These are phyloP conservation scores for Beauveria sp. DNA, from an alignment of 2,329 filamentous ascomycete species.

Conservation along the genomic window DNA sequence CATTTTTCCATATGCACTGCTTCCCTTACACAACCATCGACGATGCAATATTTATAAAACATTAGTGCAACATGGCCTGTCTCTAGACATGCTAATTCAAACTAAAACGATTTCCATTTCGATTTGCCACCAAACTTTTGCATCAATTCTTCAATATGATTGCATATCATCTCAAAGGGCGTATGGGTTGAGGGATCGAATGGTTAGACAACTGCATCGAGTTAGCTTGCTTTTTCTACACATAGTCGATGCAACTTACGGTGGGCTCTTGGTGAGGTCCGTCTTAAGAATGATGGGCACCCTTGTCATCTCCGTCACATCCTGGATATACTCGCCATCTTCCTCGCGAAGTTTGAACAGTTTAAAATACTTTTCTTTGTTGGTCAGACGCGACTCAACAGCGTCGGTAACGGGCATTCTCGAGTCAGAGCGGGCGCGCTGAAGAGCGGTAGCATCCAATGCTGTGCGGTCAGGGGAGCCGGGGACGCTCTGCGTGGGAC, in stretches of 20 bases:
- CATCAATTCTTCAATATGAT: neutral
- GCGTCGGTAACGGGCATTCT: constrained; percentile 71
- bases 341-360: constrained; percentile 87
- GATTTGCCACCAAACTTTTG: neutral
- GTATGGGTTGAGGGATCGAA: constrained; percentile 74
- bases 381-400: constrained; percentile 71
- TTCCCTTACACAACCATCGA: neutral
- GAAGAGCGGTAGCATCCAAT: constrained; percentile 59
- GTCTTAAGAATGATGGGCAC: constrained; percentile 98
- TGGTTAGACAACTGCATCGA: constrained; percentile 63
- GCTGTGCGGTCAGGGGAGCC: constrained; percentile 78
- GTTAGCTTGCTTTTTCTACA: constrained; percentile 8
- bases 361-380: constrained; percentile 94
- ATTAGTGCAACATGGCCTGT: constrained; percentile 1
- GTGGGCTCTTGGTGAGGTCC: constrained; percentile 95
- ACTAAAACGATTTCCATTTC: constrained; percentile 3
- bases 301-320: constrained; percentile 94
- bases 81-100: constrained; percentile 1
- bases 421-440: constrained; percentile 90
- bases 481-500: constrained; percentile 90
- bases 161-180: constrained; percentile 41
- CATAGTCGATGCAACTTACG: constrained; percentile 61
- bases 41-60: constrained; percentile 9
- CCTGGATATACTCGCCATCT: constrained; percentile 93
- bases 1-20: constrained; percentile 1